Evolutionary conservation across 768 basidiomycete species (phyloP), one percentile per base, ranked within the genome.

Genomic region (Mycena kentingensis): DNA sequence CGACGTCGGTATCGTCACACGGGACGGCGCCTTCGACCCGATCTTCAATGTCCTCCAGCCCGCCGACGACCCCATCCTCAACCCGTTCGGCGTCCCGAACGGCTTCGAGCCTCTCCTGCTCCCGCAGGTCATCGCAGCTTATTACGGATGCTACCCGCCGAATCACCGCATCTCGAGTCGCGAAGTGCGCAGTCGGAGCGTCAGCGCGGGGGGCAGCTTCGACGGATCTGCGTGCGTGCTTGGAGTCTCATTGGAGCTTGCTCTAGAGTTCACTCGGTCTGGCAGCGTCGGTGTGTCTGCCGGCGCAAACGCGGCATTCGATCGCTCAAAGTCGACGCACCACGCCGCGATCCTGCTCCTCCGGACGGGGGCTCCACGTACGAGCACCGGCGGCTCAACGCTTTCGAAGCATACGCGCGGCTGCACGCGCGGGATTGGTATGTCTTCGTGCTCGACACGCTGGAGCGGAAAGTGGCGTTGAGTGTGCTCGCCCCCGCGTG

Each of bases 21-120:
- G 18, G 4, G 27, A 27, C 4, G 49, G 49, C n/a, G 26, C 27
- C 21, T 51, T 51, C 31, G 49, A 51, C 39, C 39, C 28, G 12
- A 41, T 51, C 25, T 51, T 51, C 49, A 51, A 51, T 32, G 32
- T 51, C 22, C 29, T 42, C 18, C 27, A 28, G n/a, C n/a, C n/a
- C n/a, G n/a, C n/a, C n/a, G n/a, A n/a, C n/a, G 41, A 42, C 41
- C 25, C 41, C 22, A 25, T 5, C 13, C n/a, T 42, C 12, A 42
- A 42, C 41, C 41, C 41, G 22, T 5, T 24, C 22, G 26, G 12
- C 13, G 12, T 42, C 24, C 41, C 41, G 19, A 24, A 42, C 5
- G 11, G 8, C 6, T 42, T 42, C 21, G 7, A 42, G 25, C 41
- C 41, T 21, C 19, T 42, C 21, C 22, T 6, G 22, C 41, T 24